Evolutionary conservation across 2,329 filamentous ascomycete species (phyloP), one percentile per base, ranked within the genome.

Genomic region (Penicillium sp.): DNA sequence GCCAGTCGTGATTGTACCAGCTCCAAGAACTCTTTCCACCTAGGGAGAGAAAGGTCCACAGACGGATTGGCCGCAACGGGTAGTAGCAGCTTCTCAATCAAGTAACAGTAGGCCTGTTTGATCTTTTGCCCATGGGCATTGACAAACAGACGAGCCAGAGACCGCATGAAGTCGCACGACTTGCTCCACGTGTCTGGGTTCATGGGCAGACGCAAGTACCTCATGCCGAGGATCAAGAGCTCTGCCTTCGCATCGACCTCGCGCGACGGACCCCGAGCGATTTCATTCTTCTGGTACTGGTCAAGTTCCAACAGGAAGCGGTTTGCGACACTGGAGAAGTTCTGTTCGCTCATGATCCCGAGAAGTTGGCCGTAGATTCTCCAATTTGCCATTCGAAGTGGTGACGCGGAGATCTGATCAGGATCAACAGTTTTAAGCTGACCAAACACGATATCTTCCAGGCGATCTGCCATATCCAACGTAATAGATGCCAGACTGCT

Each of bases 401-500:
- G 86, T 0, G 91, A 96, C 3, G 69, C 69, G 10, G 72, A 66
- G 8, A 86, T 79, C 64, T 92, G 85, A 7, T 96, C 90, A 0
- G 89, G 85, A 54, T 97, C 92, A 7, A 91, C 88, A 41, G 87
- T 88, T 66, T 92, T 95, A 9, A 99, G 79, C 69, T 97, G 94
- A n/a, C 87, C 87, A 69, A 97, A 99, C 48, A 99, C 96, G 54
- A 99, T 95, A 57, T 87, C 90, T 68, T 97, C 92, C 4, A 99
- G 79, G 61, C 95, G 92, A 55, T 94, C 90, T 54, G 95, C 92
- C 84, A 96, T 95, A 61, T 96, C 92, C 1, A 85, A 79, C 5
- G 89, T 95, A 60, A 99, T 90, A 18, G 85, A 88, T 30, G 85
- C 81, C 40, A 97, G 76, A 25, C 82, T 92, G 63, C 90, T 96